Evolutionary conservation across 148 eudicot genomes (phyloP), one percentile per base, ranked within the genome.

Genomic region (Cornus florida): DNA sequence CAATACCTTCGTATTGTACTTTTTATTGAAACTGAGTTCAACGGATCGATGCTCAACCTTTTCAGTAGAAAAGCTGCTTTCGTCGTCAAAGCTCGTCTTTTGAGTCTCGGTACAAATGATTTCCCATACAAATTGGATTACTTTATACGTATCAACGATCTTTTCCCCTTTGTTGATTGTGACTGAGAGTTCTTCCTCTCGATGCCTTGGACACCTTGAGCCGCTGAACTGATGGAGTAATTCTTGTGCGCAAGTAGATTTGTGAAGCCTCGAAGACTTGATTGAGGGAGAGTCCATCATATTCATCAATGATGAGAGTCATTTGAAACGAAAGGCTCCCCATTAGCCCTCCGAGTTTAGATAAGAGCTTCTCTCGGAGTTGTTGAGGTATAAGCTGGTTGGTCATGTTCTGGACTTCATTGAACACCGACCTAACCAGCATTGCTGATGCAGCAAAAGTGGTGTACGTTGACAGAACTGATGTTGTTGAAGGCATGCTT

Each of bases 301-400:
- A 9, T 71, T 78, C 81, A 28, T 78, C 80, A 70, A 78, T 78
- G 74, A 59, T 16, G 6, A 71, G 32, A 38, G 64, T 53, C 74
- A 78, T 78, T 57, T 43, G 69, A 32, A 59, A 33, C 1, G 75
- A 71, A 33, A 11, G 53, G 64, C 60, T 72, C 16, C 76, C 70
- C 0, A 38, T 6, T 10, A 60, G 11, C 35, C 53, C n/a, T 71
- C 71, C 81, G 59, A 78, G 70, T 78, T 71, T 78, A 20, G 53
- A 72, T 0, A 78, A 31, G 13, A 78, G 41, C 6, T 11, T 71
- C 13, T 78, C 70, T 41, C 64, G 76, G 43, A 71, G 75, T 11
- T 38, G 33, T 78, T 57, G 70, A 66, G 81, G 81, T 38, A 33
- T 35, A 0, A 62, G 24, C 22, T 62, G 66, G 23, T 71, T 71